Percentiles rank a stretch among this genome's conserved stretches.
Evolutionary conservation across 2,329 filamentous ascomycete species (phyloP).

Genomic region (Colletotrichum camelliae): DNA sequence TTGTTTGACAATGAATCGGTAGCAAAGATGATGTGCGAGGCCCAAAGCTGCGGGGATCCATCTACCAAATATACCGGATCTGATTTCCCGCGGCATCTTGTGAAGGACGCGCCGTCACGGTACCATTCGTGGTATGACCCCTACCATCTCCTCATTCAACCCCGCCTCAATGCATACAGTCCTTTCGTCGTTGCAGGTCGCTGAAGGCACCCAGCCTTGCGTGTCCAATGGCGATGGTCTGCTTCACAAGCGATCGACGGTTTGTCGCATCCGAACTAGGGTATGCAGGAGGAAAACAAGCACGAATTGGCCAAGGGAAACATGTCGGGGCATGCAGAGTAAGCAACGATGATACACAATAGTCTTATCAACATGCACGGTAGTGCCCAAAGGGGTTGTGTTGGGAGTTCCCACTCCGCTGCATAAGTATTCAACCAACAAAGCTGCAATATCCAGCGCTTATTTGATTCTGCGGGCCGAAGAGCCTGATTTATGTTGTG

Average conservation of each 20-base stretch:
- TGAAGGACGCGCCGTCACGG: not conserved
- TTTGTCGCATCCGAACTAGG: not conserved
- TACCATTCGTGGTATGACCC: not conserved
- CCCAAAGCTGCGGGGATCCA: rapidly evolving
- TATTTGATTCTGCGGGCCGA: too few species aligned
- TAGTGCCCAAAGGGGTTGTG: not conserved
- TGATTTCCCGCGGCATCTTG: not conserved
- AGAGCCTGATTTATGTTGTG: too few species aligned
- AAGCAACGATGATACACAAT: not conserved
- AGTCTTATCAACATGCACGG: not conserved
- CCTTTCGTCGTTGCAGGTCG: rapidly evolving
- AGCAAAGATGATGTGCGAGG: not conserved
- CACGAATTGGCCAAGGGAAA: rapidly evolving
- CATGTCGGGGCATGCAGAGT: not conserved
- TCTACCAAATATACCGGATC: not conserved
- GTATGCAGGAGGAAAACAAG: rapidly evolving
- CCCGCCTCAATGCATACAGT: not conserved
- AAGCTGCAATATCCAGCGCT: too few species aligned
- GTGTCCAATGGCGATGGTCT: not conserved
- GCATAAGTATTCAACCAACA: not conserved
- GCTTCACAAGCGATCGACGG: not conserved
- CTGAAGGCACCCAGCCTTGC: not conserved
- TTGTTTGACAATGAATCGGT: not conserved
- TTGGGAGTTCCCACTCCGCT: not conserved
- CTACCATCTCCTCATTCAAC: not conserved